Evolutionary conservation across 1,284 basidiomycete species (phyloP).

Genomic region (Cutaneotrichosporon sp.): DNA sequence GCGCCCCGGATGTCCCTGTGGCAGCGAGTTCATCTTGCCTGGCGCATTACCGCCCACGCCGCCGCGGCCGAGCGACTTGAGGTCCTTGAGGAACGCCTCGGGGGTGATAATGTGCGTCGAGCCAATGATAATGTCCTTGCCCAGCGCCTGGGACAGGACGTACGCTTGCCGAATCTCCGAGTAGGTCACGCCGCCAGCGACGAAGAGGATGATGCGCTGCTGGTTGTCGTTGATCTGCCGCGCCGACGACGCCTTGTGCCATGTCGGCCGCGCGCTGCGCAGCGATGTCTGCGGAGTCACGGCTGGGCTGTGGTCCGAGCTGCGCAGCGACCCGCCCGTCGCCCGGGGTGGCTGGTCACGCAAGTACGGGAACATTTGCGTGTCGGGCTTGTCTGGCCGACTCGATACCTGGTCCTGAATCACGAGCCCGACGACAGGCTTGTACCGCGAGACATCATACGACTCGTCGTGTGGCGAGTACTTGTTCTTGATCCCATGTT

Average conservation of each 20-base stretch:
- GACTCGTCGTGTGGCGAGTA: constrained; percentile 65
- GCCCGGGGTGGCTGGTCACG: constrained; percentile 69
- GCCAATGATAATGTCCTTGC: constrained; percentile 88
- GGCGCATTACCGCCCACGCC: constrained; percentile 64
- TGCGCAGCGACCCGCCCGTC: constrained; percentile 19
- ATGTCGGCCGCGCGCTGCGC: constrained; percentile 69
- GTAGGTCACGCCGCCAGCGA: constrained; percentile 94
- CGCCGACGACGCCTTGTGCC: constrained; percentile 58
- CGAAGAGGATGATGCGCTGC: constrained; percentile 82
- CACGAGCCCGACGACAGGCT: constrained; percentile 76
- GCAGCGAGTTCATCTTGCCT: constrained; percentile 54
- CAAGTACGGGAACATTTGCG: constrained; percentile 77
- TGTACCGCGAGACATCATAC: constrained; percentile 92
- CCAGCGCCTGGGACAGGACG: constrained; percentile 63
- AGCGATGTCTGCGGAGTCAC: constrained; percentile 53
- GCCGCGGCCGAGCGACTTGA: constrained; percentile 74
- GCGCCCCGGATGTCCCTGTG: constrained; percentile 47
- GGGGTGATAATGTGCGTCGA: constrained; percentile 86
- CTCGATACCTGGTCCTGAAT: constrained; percentile 78
- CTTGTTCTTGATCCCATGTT: constrained; percentile 73
- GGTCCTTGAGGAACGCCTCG: constrained; percentile 73
- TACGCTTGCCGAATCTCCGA: constrained; percentile 90
- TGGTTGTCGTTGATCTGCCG: constrained; percentile 49
- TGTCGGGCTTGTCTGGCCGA: constrained; percentile 60
- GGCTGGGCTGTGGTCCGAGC: background rate